Evolutionary conservation across 116 monocot genomes (phyloP), one percentile per base, ranked within the genome.

Genomic region (Zostera marina): DNA sequence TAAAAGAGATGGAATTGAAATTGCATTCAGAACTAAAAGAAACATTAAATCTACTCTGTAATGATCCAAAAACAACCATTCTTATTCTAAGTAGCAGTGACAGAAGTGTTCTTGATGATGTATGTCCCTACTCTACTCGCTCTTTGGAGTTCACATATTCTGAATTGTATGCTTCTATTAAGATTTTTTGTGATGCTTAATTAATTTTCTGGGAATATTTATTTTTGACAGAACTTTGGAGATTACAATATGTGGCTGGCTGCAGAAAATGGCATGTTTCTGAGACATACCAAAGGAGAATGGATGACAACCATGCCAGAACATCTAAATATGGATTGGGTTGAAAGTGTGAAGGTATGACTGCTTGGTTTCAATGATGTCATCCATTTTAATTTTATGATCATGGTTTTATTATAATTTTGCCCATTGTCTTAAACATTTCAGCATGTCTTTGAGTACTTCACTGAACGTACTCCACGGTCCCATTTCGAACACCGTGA

Each of bases 271-370:
- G 94, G 94, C 26, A 96, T 96, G 94, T 96, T 96, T 70, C 66
- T 96, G 53, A 84, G 94, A 14, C 73, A 72, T 22, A 96, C 94
- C n/a, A 67, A 73, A 60, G 94, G 94, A 20, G 88, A 96, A 21
- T 96, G 94, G 94, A 96, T 96, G 94, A 96, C 94, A 43, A 96
- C 94, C 66, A 96, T 96, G 94, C 94, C 94, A 42, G 94, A 96
- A 56, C 94, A 96, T 76, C 74, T 96, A 20, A 96, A 96, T 63
- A 96, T 96, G 94, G 94, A 96, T 61, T 96, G 94, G 94, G 88
- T 96, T 65, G 94, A 96, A 42, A 96, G 94, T 68, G 94, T 96
- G 4, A 96, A 96, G 88, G 94, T 96, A n/a, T 22, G 14, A 11
- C n/a, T 47, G 9, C 11, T 54, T 1, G 26, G n/a, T n/a, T n/a